A percentile compares a stretch with the other conserved stretches of the same genome.
These are phyloP conservation scores for Elongisporangium prolatum DNA, from an alignment of 352 stramenopile species.

Conservation along the genomic window DNA sequence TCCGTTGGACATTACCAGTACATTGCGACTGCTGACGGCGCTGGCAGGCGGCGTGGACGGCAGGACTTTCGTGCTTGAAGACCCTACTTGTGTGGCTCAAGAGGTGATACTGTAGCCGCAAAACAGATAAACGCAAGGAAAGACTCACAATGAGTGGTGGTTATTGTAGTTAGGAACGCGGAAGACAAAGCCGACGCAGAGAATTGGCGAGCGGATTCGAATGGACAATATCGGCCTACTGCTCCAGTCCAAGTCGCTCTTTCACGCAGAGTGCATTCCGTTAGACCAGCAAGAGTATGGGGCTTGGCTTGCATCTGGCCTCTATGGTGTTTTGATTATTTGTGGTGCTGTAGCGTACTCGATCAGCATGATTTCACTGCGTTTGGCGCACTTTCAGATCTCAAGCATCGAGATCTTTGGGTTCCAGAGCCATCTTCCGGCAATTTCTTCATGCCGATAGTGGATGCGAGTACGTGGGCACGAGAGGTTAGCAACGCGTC, in stretches of 20 bases:
- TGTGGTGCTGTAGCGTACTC: conserved; percentile 15
- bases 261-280: conserved; percentile 27
- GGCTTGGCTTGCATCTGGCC: not conserved
- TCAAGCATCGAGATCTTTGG: not conserved
- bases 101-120: conserved; percentile 10
- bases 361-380: conserved; percentile 16
- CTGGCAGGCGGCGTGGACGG: conserved; percentile 51
- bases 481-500: not conserved
- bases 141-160: not conserved
- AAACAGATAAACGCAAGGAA: not conserved
- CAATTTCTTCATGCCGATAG: not conserved
- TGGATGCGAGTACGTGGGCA: not conserved
- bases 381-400: conserved; percentile 11
- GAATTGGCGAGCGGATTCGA: conserved; percentile 51
- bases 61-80: conserved; percentile 52
- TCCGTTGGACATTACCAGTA: conserved; percentile 16
- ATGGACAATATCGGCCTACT: conserved; percentile 48
- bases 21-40: conserved; percentile 50
- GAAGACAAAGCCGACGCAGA: not conserved
- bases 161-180: not conserved
- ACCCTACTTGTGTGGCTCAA: conserved; percentile 26
- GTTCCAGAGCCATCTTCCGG: not conserved
- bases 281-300: conserved; percentile 32
- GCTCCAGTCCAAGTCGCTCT: conserved; percentile 22
- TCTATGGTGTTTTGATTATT: not conserved